Base-by-base conservation (phyloP, 2,329 filamentous ascomycete species). In the Diplodia intermedia region DNA sequence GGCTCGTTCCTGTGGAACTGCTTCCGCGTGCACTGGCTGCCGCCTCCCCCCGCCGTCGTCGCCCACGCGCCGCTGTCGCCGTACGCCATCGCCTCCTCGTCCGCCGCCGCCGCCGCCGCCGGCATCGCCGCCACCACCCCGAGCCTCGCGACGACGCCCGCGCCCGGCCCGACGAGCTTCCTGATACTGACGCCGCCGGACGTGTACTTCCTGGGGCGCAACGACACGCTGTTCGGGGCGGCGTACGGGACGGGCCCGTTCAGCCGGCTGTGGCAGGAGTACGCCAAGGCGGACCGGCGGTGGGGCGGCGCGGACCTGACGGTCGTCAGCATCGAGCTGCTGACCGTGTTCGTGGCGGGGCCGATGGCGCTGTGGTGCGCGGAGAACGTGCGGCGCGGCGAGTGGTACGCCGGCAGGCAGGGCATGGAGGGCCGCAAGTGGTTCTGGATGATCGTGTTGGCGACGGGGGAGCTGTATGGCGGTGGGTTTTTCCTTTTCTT, bases 1-100 rank as follows among this genome's bases (percentile, higher is more conserved):
- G 94, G 93, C 66, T 90, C 89, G 75, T 98, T 93, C 80, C 88
- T 97, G 29, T 97, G 93, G 85, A 92, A 97, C 82, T 97, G 92
- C 83, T 96, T 98, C 86, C 94, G 93, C 85, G 85, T 85, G 72
- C 88, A 83, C 74, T 79, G 80, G 57, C 74, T 78, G 23, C 77
- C 86, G 49, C 79, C 82, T 8, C 78, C 79, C 2, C 36, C 36
- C 36, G 33, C 33, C 33, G 36, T 12, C 9, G 7, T 11, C 49
- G 31, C 53, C 4, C 60, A 47, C 11, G 3, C 47, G 18, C 50
- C 61, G 9, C 15, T 61, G 36, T 69, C 67, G 20, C 50, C 67
- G 18, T 66, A 52, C 31, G 47, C 38, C 12, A 14, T 56, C 26
- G 63, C 54, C 4, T 26, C 23, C 23, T 26, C 26, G 26, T 26